Evolutionary conservation across 352 stramenopile species (phyloP).

Genomic region (Globisporangium spinosum): DNA sequence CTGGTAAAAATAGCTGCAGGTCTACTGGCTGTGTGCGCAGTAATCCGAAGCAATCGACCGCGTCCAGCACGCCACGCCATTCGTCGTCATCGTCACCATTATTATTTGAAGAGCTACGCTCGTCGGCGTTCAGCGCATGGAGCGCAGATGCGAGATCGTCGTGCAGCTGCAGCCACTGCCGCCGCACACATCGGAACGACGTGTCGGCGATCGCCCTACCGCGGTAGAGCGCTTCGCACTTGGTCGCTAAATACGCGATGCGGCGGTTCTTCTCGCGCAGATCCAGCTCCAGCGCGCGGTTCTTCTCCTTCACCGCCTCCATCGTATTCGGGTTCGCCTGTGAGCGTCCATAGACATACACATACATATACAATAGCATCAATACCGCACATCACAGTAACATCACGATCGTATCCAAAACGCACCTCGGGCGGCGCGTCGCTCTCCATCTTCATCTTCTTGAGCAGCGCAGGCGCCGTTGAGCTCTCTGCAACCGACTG

Average conservation of each 20-base stretch:
- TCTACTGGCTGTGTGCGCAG: conserved; percentile 35
- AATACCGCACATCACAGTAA: not conserved
- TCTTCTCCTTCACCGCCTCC: conserved; percentile 67
- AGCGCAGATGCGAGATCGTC: conserved; percentile 45
- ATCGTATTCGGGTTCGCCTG: conserved; percentile 76
- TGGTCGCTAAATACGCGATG: conserved; percentile 57
- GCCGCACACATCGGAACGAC: conserved; percentile 52
- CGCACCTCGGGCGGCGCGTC: conserved; percentile 50
- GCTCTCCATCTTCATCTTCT: conserved; percentile 71
- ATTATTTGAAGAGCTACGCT: conserved; percentile 3
- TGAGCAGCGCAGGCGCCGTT: conserved; percentile 20
- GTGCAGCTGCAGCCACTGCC: conserved; percentile 64
- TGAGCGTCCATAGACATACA: not conserved
- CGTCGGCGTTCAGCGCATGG: conserved; percentile 13
- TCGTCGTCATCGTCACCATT: conserved; percentile 19
- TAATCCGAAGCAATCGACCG: conserved; percentile 43
- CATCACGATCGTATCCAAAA: not conserved
- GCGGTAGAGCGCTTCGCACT: conserved; percentile 68
- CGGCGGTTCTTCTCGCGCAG: conserved; percentile 82
- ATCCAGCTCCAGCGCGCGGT: conserved; percentile 70
- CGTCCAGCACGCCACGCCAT: conserved; percentile 33
- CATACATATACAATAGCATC: not conserved
- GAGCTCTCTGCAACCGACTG: not conserved
- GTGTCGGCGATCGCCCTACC: conserved; percentile 41
- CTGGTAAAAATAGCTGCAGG: conserved; percentile 50